These are phyloP conservation scores for Thymus quinquecostatus DNA, from an alignment of 257 asterid genomes.

Conservation along the genomic window DNA sequence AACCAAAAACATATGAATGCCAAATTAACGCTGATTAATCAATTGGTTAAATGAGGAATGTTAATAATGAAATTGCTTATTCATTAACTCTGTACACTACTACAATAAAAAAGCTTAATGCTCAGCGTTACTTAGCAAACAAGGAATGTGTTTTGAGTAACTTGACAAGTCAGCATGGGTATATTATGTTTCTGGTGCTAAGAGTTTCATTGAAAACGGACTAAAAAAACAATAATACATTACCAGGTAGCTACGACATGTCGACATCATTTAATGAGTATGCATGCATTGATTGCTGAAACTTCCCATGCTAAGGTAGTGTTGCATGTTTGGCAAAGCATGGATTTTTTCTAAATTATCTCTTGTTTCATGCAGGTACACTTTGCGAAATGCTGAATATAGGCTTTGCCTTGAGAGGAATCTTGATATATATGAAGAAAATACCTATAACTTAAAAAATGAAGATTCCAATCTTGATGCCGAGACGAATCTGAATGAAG, in stretches of 20 bases:
- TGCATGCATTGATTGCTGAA: slow-evolving; percentile 14
- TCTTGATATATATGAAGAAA: slow-evolving; percentile 65
- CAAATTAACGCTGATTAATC: neutral
- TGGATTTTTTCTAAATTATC: neutral
- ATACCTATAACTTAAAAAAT: slow-evolving; percentile 43
- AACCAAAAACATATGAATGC: neutral
- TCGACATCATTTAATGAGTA: neutral
- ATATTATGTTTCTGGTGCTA: slow-evolving; percentile 1
- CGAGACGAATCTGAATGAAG: slow-evolving; percentile 36
- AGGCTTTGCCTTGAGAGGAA: slow-evolving; percentile 89
- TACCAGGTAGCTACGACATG: neutral
- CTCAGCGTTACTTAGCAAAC: slow-evolving; percentile 2
- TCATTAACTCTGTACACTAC: neutral
- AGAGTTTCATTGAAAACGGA: neutral
- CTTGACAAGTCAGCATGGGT: neutral
- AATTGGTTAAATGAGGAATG: slow-evolving; percentile 5
- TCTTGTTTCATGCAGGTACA: slow-evolving; percentile 59
- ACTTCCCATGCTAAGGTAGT: slow-evolving; percentile 8
- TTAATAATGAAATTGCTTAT: neutral
- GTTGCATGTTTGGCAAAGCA: slow-evolving; percentile 5
- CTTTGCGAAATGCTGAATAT: slow-evolving; percentile 91
- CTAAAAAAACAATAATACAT: no score
- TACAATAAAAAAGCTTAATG: neutral
- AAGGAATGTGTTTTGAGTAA: slow-evolving; percentile 5
- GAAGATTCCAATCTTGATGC: slow-evolving; percentile 45